Evolutionary conservation across 768 basidiomycete species (phyloP), one percentile per base, ranked within the genome.

Genomic region (Zangia roseola): DNA sequence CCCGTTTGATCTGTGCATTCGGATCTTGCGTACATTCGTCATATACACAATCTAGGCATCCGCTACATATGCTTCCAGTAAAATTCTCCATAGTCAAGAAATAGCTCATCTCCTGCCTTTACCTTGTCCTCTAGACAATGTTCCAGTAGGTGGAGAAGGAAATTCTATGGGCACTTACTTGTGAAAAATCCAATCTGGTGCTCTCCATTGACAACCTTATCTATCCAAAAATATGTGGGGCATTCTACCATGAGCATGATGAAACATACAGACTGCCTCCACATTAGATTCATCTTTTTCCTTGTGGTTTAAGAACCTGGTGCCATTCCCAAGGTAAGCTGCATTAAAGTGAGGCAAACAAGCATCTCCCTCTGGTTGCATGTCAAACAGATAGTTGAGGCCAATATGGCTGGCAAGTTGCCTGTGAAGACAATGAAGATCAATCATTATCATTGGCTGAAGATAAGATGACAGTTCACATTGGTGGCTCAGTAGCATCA

Each of bases 281-380:
- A 63, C 59, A 42, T 62, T 60, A 3, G 33, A 58, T n/a, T 41
- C 59, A 4, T 35, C 58, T 13, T 38, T 16, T 5, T 9, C 2
- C 1, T 21, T 38, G 44, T 75, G 73, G 52, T 80, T 80, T 2
- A 79, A 51, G 45, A 70, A 80, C 26, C 78, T 63, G 0, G 71
- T 75, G 36, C 69, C 62, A 59, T 80, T 78, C 0, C 78, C 76
- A 10, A 71, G 48, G 10, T 55, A 47, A n/a, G 68, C 69, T 19
- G 77, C 73, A 63, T 80, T 78, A 34, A 58, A 45, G 34, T 58
- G 9, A 8, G 26, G 30, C 2, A 49, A 10, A 0, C 30, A 5
- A 2, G n/a, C 2, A 2, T 31, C 24, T 6, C 9, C 10, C 6
- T 47, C 40, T 28, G 20, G 30, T 49, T 35, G 46, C 21, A 53